These are phyloP conservation scores for Candida mesenterica DNA, from an alignment of 1,139 yeast species.

Conservation along the genomic window DNA sequence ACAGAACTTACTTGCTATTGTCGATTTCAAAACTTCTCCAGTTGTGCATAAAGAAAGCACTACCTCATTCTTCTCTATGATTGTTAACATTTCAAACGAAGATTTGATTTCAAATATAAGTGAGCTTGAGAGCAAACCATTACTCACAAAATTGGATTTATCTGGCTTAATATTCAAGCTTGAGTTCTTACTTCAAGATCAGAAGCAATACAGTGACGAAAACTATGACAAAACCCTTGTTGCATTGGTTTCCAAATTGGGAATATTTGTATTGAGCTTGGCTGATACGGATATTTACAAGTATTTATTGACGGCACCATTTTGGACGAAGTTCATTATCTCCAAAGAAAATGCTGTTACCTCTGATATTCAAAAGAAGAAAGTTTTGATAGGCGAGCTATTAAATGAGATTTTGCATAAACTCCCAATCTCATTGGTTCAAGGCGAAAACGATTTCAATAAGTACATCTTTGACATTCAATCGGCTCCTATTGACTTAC, in stretches of 20 bases:
- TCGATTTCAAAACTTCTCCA: conserved; percentile 3
- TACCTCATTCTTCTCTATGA: conserved; percentile 21
- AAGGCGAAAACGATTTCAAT: conserved; percentile 12
- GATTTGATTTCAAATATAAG: conserved; percentile 15
- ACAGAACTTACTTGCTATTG: conserved; percentile 6
- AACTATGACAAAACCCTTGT: conserved; percentile 13
- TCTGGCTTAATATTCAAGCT: conserved; percentile 44
- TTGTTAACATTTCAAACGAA: conserved; percentile 21
- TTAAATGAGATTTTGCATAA: conserved; percentile 40
- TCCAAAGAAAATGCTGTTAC: conserved; percentile 5
- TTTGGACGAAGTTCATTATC: conserved; percentile 16
- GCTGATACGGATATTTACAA: conserved; percentile 14
- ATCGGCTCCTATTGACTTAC: conserved; percentile 1
- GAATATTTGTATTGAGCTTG: conserved; percentile 35
- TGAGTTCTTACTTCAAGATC: conserved; percentile 19
- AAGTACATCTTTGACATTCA: conserved; percentile 13
- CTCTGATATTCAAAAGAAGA: conserved; percentile 8
- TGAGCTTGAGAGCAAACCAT: conserved; percentile 25
- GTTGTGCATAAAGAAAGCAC: conserved; percentile 2
- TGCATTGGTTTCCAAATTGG: conserved; percentile 33
- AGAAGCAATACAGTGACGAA: conserved; percentile 9
- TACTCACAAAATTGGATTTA: conserved; percentile 47
- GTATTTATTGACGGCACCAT: conserved; percentile 19
- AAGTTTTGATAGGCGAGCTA: conserved; percentile 28
- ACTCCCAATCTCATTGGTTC: conserved; percentile 16